phyloP scores from a whole-genome alignment of 768 basidiomycete genomes.

The Harrya chromipes region DNA sequence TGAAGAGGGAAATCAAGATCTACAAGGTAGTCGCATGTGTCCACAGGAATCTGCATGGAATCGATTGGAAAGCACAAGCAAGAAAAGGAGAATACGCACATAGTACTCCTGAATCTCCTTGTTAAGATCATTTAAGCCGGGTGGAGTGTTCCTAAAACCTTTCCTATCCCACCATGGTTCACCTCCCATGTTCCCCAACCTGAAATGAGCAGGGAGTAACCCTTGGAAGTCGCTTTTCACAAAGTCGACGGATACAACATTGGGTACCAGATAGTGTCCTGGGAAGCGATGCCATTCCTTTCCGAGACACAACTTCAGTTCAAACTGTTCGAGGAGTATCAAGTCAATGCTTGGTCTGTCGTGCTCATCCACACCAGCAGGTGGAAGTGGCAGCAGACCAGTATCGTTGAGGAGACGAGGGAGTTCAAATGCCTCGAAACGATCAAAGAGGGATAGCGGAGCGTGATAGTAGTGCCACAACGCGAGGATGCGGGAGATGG shows the following conservation, averaged over 20 bases:
- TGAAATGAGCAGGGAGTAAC: constrained; percentile 83
- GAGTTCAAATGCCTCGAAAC: constrained; percentile 75
- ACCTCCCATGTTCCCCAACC: constrained; percentile 20
- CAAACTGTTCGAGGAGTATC: constrained; percentile 61
- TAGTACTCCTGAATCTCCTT: constrained; percentile 73
- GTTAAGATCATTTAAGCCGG: constrained; percentile 86
- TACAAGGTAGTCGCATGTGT: constrained; percentile 84
- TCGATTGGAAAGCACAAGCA: constrained; percentile 3
- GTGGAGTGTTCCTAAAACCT: constrained; percentile 59
- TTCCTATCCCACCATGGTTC: constrained; percentile 39
- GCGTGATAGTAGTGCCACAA: constrained; percentile 89
- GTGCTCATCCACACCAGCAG: constrained; percentile 42
- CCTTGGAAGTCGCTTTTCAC: constrained; percentile 92
- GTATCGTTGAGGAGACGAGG: constrained; percentile 77
- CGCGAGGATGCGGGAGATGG: constrained; percentile 76
- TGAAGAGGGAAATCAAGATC: constrained; percentile 85
- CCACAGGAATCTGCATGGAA: constrained; percentile 54
- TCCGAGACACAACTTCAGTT: constrained; percentile 77
- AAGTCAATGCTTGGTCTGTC: constrained; percentile 56
- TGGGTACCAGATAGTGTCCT: constrained; percentile 83
- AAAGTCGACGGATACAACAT: constrained; percentile 79
- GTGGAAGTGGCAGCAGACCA: constrained; percentile 52
- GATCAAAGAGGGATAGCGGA: constrained; percentile 66
- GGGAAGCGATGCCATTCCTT: constrained; percentile 98
- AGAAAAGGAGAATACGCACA: constrained; percentile 44